phyloP scores from a whole-genome alignment of 495 filamentous ascomycete species.

The Penicillium soppii region DNA sequence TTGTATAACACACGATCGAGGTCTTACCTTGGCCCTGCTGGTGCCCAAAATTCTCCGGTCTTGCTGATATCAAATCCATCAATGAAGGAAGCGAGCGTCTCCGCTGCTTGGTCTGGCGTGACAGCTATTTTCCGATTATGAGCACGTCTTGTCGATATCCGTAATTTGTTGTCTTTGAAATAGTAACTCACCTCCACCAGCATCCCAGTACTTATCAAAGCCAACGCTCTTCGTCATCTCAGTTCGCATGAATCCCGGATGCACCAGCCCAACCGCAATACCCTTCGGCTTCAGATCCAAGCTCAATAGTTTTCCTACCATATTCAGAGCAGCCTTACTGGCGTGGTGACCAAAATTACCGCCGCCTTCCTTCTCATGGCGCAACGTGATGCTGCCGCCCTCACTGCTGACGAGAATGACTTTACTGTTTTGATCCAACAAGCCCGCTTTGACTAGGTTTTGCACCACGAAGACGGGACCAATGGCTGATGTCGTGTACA shows the following conservation, averaged over 20 bases:
- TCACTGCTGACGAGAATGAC: constrained; percentile 67
- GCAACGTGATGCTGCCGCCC: constrained; percentile 64
- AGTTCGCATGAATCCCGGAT: constrained; percentile 75
- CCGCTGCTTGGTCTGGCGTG: constrained; percentile 64
- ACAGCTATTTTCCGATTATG: constrained; percentile 47
- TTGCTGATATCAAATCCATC: constrained; percentile 61
- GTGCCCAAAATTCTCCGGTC: too few species aligned
- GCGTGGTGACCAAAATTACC: constrained; percentile 75
- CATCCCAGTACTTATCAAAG: constrained; percentile 70
- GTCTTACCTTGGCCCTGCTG: too few species aligned
- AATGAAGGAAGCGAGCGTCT: constrained; percentile 59
- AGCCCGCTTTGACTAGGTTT: constrained; percentile 52
- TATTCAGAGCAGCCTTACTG: constrained; percentile 70
- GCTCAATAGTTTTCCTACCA: constrained; percentile 69
- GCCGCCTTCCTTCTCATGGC: constrained; percentile 65
- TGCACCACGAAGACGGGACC: constrained; percentile 67
- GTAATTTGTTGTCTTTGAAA: too few species aligned
- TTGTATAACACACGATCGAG: background rate
- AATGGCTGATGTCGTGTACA: constrained; percentile 70
- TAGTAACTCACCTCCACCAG: constrained; percentile 54
- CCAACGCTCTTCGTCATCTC: constrained; percentile 70
- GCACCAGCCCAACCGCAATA: constrained; percentile 64
- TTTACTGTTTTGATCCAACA: constrained; percentile 54
- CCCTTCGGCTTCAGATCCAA: constrained; percentile 64
- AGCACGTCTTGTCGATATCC: constrained; percentile 7